Base-by-base conservation (phyloP, 192 early-diverging fungal species). In the Helicostylum pulchrum region DNA sequence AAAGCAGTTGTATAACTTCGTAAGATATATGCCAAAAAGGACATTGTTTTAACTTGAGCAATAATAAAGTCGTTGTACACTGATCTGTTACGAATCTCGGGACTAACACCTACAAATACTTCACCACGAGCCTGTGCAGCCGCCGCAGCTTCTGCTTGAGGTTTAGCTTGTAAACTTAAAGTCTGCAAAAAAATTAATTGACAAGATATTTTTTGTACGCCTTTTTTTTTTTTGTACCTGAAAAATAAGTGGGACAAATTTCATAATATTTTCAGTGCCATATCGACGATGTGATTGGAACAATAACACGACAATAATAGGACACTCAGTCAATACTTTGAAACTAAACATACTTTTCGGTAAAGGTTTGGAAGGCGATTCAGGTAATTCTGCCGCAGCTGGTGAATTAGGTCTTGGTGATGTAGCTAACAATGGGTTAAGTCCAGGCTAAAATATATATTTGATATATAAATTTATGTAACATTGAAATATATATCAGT, bases 311-410 rank as follows among this genome's bases (percentile, higher is more conserved):
- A 99, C 92, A 53, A 98, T 98, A 21, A 99, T 96, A 4, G 97
- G 97, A 65, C 96, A 96, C 67, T 99, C 97, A 4, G 93, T 96
- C 66, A 99, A 70, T 17, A 99, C 96, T 75, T 99, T 99, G 84
- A 99, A 98, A 66, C 92, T 94, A 47, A 80, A 82, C 68, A 92
- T 74, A 66, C 90, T 92, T 62, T 76, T 84, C 20, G 79, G 83
- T 4, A 98, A 81, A 17, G 82, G 80, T 61, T 89, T 90, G 49
- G 77, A 75, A 7, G 75, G 71, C 55, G 65, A 70, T 73, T 81
- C 82, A 64, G 83, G 52, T 19, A 82, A 10, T 36, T 90, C 89
- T 20, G 88, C 74, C 30, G 57, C 57, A 26, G 80, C 83, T 23
- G 90, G 90, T 0, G 90, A 92, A 66, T 88, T 85, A 60, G 90